Evolutionary conservation across 495 filamentous ascomycete species (phyloP).

Genomic region (Xylaria curta): DNA sequence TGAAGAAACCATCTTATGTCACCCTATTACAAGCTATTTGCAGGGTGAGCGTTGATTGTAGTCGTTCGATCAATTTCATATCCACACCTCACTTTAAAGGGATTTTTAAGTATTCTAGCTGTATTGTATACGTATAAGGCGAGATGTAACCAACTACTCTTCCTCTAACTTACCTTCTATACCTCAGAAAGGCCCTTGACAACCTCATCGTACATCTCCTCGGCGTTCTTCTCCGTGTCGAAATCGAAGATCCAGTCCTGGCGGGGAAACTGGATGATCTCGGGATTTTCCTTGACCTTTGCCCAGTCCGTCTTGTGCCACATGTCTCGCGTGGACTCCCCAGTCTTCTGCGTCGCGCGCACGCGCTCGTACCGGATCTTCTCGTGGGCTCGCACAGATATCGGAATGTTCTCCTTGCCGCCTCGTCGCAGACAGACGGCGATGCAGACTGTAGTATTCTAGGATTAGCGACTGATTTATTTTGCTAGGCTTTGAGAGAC

Average conservation of each 20-base stretch:
- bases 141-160: background rate
- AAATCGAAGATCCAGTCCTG: constrained; percentile 65
- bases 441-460: constrained; percentile 51
- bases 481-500: background rate
- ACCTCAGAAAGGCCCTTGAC: constrained; percentile 29
- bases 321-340: constrained; percentile 59
- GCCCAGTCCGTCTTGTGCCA: constrained; percentile 66
- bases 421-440: constrained; percentile 62
- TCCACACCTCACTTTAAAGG: background rate
- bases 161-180: background rate
- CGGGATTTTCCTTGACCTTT: constrained; percentile 56
- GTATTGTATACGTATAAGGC: background rate
- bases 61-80: background rate
- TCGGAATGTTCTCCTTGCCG: constrained; percentile 57
- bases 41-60: background rate
- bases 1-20: background rate
- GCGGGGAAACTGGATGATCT: constrained; percentile 59
- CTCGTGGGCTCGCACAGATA: constrained; percentile 55
- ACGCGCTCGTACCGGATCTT: constrained; percentile 59
- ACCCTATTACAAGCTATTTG: too few relatives aligned
- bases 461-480: background rate
- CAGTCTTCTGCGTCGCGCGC: constrained; percentile 57
- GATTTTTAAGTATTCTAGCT: background rate
- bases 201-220: constrained; percentile 56
- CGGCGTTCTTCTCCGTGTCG: constrained; percentile 62